Percentiles rank a stretch among this genome's conserved stretches.
Conservation (phyloP, 2,329 filamentous ascomycete genomes). For the Venturia nashicola region DNA sequence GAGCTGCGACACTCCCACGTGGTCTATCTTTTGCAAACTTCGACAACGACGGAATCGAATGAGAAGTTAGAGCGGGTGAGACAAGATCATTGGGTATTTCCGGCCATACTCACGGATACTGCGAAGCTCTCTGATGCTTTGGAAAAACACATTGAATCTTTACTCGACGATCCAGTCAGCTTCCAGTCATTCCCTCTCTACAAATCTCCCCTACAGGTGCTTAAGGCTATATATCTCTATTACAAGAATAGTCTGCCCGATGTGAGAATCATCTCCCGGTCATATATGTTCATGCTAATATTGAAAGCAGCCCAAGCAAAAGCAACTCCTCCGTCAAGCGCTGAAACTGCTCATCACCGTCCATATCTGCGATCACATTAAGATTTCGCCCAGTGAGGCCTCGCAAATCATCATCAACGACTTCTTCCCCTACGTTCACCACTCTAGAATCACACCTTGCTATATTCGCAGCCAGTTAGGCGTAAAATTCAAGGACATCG, state of each 20-base stretch:
- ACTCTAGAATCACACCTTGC: slow-evolving; percentile 21
- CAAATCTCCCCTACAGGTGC: slow-evolving; percentile 20
- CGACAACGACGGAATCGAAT: neutral
- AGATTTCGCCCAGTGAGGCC: slow-evolving; percentile 15
- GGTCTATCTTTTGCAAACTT: slow-evolving; percentile 22
- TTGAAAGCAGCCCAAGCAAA: neutral
- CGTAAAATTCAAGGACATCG: slow-evolving; percentile 21
- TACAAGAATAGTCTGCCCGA: slow-evolving; percentile 6
- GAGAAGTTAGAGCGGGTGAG: slow-evolving; percentile 3
- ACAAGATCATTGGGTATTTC: slow-evolving; percentile 22
- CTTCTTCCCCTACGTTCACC: slow-evolving; percentile 4
- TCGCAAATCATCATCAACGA: slow-evolving; percentile 12
- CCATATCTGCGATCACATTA: slow-evolving; percentile 26
- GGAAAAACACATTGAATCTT: slow-evolving; percentile 20
- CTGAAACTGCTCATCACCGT: slow-evolving; percentile 27
- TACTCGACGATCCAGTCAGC: slow-evolving; percentile 18
- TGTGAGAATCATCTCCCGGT: neutral
- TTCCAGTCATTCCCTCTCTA: slow-evolving; percentile 24
- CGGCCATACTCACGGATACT: slow-evolving; percentile 20
- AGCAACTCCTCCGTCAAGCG: slow-evolving; percentile 19
- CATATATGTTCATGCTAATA: neutral
- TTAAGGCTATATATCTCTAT: slow-evolving; percentile 23
- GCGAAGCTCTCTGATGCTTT: slow-evolving; percentile 16
- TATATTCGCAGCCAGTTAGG: slow-evolving; percentile 28
- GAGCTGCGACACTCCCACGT: slow-evolving; percentile 21